A percentile compares a stretch with the other conserved stretches of the same genome.
phyloP scores from a whole-genome alignment of 495 filamentous ascomycete species.

The Penicillium alfredii region DNA sequence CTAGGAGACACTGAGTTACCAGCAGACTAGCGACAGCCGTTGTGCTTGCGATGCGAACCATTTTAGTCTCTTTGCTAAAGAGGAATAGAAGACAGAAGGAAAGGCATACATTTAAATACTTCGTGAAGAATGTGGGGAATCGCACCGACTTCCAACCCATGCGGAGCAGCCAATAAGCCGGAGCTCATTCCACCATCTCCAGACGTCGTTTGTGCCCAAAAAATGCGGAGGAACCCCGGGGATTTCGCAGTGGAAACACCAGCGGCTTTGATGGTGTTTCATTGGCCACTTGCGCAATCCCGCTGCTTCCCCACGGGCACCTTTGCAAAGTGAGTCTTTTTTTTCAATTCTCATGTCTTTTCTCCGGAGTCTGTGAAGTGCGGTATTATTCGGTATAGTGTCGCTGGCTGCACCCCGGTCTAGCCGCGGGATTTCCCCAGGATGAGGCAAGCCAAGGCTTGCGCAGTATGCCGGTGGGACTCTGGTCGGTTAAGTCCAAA shows the following conservation, averaged over 20 bases:
- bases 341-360: no score
- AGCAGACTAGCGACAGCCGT: constrained; percentile 4
- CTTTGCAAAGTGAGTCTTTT: no score
- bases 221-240: constrained; percentile 1
- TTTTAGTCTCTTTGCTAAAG: constrained; percentile 1
- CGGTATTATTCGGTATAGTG: not conserved
- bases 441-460: constrained; percentile 19
- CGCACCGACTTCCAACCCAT: no score
- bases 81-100: not conserved
- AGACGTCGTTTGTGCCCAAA: no score
- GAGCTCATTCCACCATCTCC: no score
- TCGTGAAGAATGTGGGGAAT: no score
- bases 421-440: not conserved
- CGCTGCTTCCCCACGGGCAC: constrained; percentile 2
- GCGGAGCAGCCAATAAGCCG: no score
- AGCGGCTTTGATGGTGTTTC: constrained; percentile 14
- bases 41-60: constrained; percentile 3
- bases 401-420: no score
- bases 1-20: no score
- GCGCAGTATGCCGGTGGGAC: constrained; percentile 11
- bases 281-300: constrained; percentile 12
- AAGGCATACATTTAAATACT: not conserved
- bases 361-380: not conserved
- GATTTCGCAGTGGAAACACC: constrained; percentile 5
- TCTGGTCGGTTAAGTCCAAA: no score